Evolutionary conservation across 768 basidiomycete genomes (phyloP), one percentile per base, ranked within the genome.

Genomic region (Serendipita indica): DNA sequence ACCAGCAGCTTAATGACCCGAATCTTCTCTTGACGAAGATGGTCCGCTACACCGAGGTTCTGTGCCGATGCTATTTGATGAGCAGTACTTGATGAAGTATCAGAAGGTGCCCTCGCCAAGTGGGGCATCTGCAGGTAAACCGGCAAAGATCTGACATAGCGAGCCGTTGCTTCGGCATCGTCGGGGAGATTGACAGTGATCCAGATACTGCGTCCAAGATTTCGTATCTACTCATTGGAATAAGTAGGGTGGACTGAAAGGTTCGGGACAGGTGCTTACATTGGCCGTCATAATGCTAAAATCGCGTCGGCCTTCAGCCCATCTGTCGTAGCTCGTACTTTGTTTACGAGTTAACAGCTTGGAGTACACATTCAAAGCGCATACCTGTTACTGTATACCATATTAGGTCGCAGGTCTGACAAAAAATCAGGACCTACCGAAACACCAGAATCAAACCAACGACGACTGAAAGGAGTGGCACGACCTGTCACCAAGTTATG

Each of bases 391-490:
- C 87, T 87, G 52, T 5, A 52, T 1, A 1, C 1, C n/a, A 35
- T n/a, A 25, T 46, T 43, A 37, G 25, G 18, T 3, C n/a, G n/a
- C 16, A 57, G 22, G 32, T 37, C 16, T 16, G 58, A 45, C 30
- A 58, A 12, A 27, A n/a, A 20, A 16, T 16, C 25, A 39, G 22
- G 12, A 34, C 4, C 28, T 27, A 60, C 34, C 89, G 79, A 68
- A 90, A 91, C 2, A 91, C 90, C 33, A 94, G 75, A 58, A 94
- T 82, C 60, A 96, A 75, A 63, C 90, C 92, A 66, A 89, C 91
- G 63, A 94, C 92, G 12, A 96, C 88, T 10, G 89, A 88, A 32
- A 94, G 76, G 57, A 96, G 71, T 1, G 92, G 92, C 1, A 92
- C 80, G n/a, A n/a, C n/a, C n/a, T n/a, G n/a, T n/a, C n/a, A n/a